phyloP scores from a whole-genome alignment of 1,284 basidiomycete species.

The Polyporus tsugae region DNA sequence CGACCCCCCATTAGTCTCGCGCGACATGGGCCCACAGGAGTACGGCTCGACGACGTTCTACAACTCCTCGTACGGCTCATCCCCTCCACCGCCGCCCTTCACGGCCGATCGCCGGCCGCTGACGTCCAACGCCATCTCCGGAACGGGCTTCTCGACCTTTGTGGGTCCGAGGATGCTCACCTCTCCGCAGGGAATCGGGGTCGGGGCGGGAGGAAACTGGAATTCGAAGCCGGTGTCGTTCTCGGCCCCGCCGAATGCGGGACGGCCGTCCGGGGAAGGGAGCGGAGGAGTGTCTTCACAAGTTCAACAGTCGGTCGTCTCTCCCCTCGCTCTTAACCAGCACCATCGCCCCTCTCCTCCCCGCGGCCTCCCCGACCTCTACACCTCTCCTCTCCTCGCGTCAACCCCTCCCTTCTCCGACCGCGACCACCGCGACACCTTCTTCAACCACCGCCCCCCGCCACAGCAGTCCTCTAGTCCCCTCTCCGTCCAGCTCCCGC shows the following conservation, averaged over 20 bases:
- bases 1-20: slow-evolving; percentile 21
- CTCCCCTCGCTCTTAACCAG: slow-evolving; percentile 41
- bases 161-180: slow-evolving; percentile 36
- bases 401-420: slow-evolving; percentile 36
- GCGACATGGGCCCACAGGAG: slow-evolving; percentile 31
- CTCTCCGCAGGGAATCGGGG: slow-evolving; percentile 34
- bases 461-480: slow-evolving; percentile 37
- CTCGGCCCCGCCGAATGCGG: slow-evolving; percentile 32
- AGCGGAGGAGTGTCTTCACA: slow-evolving; percentile 36
- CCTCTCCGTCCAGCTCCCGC: slow-evolving; percentile 34
- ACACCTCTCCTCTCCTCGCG: slow-evolving; percentile 36
- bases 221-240: slow-evolving; percentile 32
- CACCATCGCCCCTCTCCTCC: slow-evolving; percentile 40
- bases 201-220: slow-evolving; percentile 33
- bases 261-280: slow-evolving; percentile 32
- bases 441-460: slow-evolving; percentile 35
- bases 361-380: slow-evolving; percentile 41
- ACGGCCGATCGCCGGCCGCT: slow-evolving; percentile 36
- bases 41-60: slow-evolving; percentile 27
- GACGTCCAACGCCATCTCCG: slow-evolving; percentile 28
- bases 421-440: slow-evolving; percentile 41
- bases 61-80: slow-evolving; percentile 29
- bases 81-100: slow-evolving; percentile 32
- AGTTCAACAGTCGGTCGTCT: slow-evolving; percentile 35
- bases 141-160: slow-evolving; percentile 35